A percentile compares a stretch with the other conserved stretches of the same genome.
These are phyloP conservation scores for Spathaspora sp. DNA, from an alignment of 805 yeast genomes.

Conservation along the genomic window DNA sequence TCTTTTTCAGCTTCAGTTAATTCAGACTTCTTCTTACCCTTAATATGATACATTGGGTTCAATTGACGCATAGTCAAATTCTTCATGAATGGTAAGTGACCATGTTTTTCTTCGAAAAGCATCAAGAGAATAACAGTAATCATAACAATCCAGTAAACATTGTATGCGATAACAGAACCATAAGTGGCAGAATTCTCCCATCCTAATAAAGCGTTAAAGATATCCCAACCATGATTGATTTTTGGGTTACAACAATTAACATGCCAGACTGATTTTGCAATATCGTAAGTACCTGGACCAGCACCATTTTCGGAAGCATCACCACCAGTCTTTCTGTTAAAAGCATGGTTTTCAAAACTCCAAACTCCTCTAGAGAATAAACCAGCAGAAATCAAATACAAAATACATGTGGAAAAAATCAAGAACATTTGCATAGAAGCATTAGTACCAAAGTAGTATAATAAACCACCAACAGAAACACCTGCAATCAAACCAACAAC, in stretches of 20 bases:
- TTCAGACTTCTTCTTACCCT: constrained; percentile 39
- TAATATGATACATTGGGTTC: constrained; percentile 33
- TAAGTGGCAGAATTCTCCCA: constrained; percentile 95
- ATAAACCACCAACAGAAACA: constrained; percentile 54
- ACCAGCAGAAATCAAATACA: constrained; percentile 87
- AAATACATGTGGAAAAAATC: constrained; percentile 77
- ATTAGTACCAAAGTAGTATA: constrained; percentile 77
- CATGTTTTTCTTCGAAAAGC: constrained; percentile 75
- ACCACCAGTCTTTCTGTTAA: constrained; percentile 71
- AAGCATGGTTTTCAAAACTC: constrained; percentile 71
- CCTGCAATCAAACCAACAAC: constrained; percentile 81
- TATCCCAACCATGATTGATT: constrained; percentile 88
- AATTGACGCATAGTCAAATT: constrained; percentile 23
- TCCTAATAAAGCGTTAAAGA: constrained; percentile 85
- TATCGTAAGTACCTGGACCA: constrained; percentile 90
- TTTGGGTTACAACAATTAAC: constrained; percentile 95
- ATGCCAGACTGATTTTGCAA: constrained; percentile 81
- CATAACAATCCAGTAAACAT: constrained; percentile 75
- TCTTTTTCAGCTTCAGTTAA: constrained; percentile 50
- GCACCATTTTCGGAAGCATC: constrained; percentile 87
- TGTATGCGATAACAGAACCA: constrained; percentile 83
- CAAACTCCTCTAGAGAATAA: constrained; percentile 89
- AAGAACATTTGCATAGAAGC: constrained; percentile 79
- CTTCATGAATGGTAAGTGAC: constrained; percentile 68
- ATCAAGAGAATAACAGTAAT: constrained; percentile 53